Base-by-base conservation (phyloP, 305 asterid genomes). In the Petunia hybrid region DNA sequence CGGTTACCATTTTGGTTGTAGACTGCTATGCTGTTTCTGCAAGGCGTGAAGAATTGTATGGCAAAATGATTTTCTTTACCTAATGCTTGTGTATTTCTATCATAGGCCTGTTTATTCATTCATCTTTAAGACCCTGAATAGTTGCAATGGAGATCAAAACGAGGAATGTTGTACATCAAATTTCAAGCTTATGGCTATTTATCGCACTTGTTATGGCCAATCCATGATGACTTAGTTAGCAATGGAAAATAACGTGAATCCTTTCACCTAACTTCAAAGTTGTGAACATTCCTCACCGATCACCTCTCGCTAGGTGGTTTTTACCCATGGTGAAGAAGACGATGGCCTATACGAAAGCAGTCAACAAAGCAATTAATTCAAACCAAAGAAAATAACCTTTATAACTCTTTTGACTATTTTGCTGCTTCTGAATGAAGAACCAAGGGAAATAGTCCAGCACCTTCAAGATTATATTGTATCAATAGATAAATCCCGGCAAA, bases 11-110 rank as follows among this genome's bases (percentile, higher is more conserved):
- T 31, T 73, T 13, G 43, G 63, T 40, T 42, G 60, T 51, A 68
- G 57, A 73, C 78, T 73, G 78, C 78, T 73, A 51, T 48, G 78
- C 46, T 73, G 63, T 35, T 73, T 73, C 6, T 51, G 14, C 46
- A 36, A 73, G 78, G 46, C 63, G 48, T 36, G 63, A 73, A 36
- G 63, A 35, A 51, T 71, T 73, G 78, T 35, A 51, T 51, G 63
- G 78, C 78, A 5, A 70, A 36, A 45, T 57, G 77, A 10, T 45
- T 45, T 70, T 70, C 60, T 22, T 70, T 69, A 9, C 31, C 57
- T 43, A 69, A 70, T 70, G 77, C 31, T 46, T 6, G 73, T 39
- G 73, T 5, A 40, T 66, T 66, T 66, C 43, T 65, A 12, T 40
- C 73, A 39, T 39, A 9, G 35, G 31, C 43, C 48, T 4, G 35